Percentiles rank a stretch among this genome's conserved stretches.
Evolutionary conservation across 2,329 filamentous ascomycete genomes (phyloP).

Genomic region (Curvularia sp.): DNA sequence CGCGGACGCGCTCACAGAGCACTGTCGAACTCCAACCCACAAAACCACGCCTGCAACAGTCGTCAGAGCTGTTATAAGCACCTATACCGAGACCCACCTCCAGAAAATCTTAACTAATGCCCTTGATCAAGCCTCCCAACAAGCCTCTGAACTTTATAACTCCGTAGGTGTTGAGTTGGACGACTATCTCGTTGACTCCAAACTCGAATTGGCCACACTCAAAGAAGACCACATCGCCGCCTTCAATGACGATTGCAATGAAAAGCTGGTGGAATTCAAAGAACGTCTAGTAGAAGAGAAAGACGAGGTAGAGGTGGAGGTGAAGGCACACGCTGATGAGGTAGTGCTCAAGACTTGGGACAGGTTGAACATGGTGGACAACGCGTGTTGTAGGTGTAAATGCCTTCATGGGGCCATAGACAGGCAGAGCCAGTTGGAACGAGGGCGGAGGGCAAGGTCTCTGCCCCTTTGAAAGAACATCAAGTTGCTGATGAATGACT

Average conservation of each 20-base stretch:
- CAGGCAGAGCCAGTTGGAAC: not conserved
- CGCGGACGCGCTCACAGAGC: not conserved
- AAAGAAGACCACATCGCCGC: conserved; percentile 9
- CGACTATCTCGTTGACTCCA: conserved; percentile 1
- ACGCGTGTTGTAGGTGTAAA: not conserved
- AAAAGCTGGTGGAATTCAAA: conserved; percentile 8
- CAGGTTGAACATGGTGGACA: not conserved
- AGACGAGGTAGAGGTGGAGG: conserved; percentile 1
- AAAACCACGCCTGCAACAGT: conserved; percentile 1
- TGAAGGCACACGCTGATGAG: conserved; percentile 5
- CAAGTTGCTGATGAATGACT: not conserved
- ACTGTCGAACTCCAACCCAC: not conserved
- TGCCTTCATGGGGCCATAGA: not conserved
- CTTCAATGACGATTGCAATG: conserved; percentile 8
- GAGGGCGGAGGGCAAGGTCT: conserved; percentile 6
- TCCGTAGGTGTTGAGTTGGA: conserved; percentile 4
- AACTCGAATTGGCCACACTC: conserved; percentile 2
- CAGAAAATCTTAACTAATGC: not conserved
- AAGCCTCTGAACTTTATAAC: conserved; percentile 6
- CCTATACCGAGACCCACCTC: not conserved
- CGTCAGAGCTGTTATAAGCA: conserved; percentile 2
- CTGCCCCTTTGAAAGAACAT: conserved; percentile 4
- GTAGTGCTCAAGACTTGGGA: conserved; percentile 5
- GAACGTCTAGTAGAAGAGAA: conserved; percentile 6
- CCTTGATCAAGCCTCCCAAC: conserved; percentile 3